Evolutionary conservation across 176 grass and related monocot genomes (phyloP), one percentile per base, ranked within the genome.

Genomic region (Oryza glumipatula): DNA sequence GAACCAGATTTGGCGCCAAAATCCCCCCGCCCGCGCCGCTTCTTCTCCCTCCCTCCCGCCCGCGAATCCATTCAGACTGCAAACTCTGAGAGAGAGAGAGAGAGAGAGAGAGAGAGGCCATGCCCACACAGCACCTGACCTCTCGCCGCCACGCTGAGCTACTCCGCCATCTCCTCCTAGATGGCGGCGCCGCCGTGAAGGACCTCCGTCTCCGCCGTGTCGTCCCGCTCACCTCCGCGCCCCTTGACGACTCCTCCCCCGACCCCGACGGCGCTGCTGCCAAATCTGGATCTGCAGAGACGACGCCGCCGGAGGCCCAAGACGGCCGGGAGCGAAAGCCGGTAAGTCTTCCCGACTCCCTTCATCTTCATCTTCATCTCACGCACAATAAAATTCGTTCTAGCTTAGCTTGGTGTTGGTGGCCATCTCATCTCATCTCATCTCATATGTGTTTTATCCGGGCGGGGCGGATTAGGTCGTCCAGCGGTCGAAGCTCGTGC

Each of bases 141-240:
- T 58, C 78, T 39, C 83, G 76, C 66, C 46, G 70, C 82, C 83
- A 74, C 75, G 63, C 85, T 28, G 79, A 85, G 24, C 80, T 88
- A 9, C 68, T 68, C 65, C 35, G 26, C 63, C 60, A 30, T 21
- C 39, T 79, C 74, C 14, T 68, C 78, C 68, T 52, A 0, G 52
- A 60, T 3, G 74, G 70, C 24, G 23, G n/a, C 70, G 73, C 65
- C 24, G 77, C 77, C 0, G 85, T 90, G 45, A 96, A 88, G 73
- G 93, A 99, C 76, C 93, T 94, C 30, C 93, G 93, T 58, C 15
- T 87, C 80, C 89, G 54, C 44, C 91, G 93, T 15, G 90, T 94
- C 44, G 73, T 94, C 65, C 90, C 89, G 21, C 91, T 82, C 6
- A 66, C 91, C 45, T 67, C 85, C 81, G 64, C 75, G 61, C 47